Evolutionary conservation across 768 basidiomycete species (phyloP), one percentile per base, ranked within the genome.

Genomic region (Coprinopsis strossmayeri): DNA sequence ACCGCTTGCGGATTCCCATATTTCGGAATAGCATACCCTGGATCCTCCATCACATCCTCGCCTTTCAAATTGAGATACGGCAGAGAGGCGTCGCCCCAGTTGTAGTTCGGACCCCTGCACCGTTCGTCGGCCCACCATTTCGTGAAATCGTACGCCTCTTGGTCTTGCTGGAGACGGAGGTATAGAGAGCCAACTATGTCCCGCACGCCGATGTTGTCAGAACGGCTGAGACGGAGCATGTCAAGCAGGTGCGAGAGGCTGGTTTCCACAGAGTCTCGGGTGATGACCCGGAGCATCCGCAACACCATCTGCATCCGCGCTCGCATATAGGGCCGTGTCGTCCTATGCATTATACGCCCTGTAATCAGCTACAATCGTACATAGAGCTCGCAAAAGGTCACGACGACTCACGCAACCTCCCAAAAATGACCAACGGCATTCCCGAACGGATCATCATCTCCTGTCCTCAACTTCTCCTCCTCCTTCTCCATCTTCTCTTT

Each of bases 81-180:
- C 30, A 32, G 15, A 7, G 30, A 32, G 30, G 15, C 30, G 15
- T 32, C 15, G 15, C 15, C 30, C 30, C 30, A 32, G 30, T 32
- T 15, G 30, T 32, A 32, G 7, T 15, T 24, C 32, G 11, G 3
- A 3, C 20, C 26, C n/a, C n/a, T n/a, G 20, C 5, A 21, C 3
- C 48, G 38, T 42, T 13, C 20, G 27, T 37, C 41, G 1, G 39
- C 38, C 5, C 32, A 42, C 48, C 48, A 49, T 17, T 49, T 49
- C 23, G 32, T 15, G 21, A 49, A 49, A 20, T 49, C 48, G 37
- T 49, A 49, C 5, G 21, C 25, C 10, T 39, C 38, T 24, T 49
- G 48, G 38, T 49, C 48, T 7, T 32, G 37, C 25, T 32, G 28
- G 26, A 49, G 28, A 21, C 48, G 37, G 9, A 49, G 23, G 23